phyloP scores from a whole-genome alignment of 1,284 basidiomycete genomes.

The Ceratobasidium sp. region DNA sequence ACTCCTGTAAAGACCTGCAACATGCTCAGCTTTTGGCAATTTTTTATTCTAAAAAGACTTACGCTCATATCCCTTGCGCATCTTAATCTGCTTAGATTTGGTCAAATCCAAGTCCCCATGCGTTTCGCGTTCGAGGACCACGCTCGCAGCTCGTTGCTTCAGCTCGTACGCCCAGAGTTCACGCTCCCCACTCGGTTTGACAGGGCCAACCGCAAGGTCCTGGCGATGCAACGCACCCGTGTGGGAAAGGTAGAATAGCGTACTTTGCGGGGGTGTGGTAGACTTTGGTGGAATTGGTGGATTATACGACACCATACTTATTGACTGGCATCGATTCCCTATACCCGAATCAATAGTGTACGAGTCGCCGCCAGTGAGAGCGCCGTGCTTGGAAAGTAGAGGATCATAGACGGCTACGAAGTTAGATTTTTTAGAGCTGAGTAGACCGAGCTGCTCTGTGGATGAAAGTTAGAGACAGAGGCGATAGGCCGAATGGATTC shows the following conservation, averaged over 20 bases:
- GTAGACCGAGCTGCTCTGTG: conserved; percentile 26
- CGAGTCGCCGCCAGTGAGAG: conserved; percentile 6
- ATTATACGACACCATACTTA: conserved; percentile 25
- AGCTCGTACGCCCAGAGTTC: conserved; percentile 34
- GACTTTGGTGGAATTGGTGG: conserved; percentile 1
- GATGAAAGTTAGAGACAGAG: background rate
- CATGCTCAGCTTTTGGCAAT: background rate
- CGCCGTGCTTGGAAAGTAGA: background rate
- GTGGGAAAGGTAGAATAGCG: conserved; percentile 27
- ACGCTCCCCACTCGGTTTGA: conserved; percentile 14
- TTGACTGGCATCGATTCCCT: background rate
- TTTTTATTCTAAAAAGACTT: conserved; percentile 10
- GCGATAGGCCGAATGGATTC: background rate
- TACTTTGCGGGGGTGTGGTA: background rate
- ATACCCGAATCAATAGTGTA: conserved; percentile 1
- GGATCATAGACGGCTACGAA: conserved; percentile 36
- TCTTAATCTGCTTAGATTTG: background rate
- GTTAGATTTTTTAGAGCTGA: conserved; percentile 15
- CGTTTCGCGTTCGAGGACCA: conserved; percentile 1
- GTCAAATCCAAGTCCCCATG: conserved; percentile 3
- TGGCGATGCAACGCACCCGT: conserved; percentile 28
- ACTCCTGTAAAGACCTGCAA: conserved; percentile 10
- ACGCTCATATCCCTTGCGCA: conserved; percentile 17
- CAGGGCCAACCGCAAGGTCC: conserved; percentile 10
- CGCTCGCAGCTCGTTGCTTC: background rate